A percentile compares a stretch with the other conserved stretches of the same genome.
Conservation (phyloP, 202 grass and related monocot species). For the Zoysia matrella region DNA sequence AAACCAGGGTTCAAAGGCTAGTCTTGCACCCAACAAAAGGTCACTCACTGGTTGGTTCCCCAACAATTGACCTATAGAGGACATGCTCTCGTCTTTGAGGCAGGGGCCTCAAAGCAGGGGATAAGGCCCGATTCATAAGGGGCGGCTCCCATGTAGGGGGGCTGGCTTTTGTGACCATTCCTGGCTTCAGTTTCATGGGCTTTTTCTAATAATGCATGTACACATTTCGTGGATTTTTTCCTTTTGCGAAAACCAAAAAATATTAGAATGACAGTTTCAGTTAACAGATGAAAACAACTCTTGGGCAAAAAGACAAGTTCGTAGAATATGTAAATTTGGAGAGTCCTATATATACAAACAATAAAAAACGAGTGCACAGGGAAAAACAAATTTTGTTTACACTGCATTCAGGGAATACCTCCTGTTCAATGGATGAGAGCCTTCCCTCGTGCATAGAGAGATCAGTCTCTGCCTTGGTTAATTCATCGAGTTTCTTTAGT, state of each 20-base stretch:
- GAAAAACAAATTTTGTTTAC: not conserved
- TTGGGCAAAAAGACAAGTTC: slow-evolving; percentile 14
- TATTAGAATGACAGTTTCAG: not conserved
- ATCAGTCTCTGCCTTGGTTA: slow-evolving; percentile 77
- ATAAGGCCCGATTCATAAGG: not conserved
- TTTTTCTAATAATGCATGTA: not conserved
- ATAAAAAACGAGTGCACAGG: no score
- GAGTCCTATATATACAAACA: slow-evolving; percentile 16
- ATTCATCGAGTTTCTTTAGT: slow-evolving; percentile 71
- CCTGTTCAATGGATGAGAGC: slow-evolving; percentile 26
- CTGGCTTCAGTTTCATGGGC: not conserved
- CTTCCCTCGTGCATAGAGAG: slow-evolving; percentile 59
- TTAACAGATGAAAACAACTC: slow-evolving; percentile 3
- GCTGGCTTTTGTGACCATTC: no score
- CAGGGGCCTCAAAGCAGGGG: not conserved
- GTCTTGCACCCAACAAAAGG: not conserved
- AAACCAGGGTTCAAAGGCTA: not conserved
- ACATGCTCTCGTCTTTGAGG: not conserved
- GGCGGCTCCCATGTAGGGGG: not conserved
- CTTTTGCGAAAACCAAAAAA: slow-evolving; percentile 18
- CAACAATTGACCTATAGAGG: not conserved
- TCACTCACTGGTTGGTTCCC: not conserved
- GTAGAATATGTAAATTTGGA: not conserved
- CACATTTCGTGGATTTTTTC: not conserved
- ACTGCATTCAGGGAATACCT: slow-evolving; percentile 3